Conservation (phyloP, 1,139 yeast genomes). For the Lodderomyces metapsilosis region DNA sequence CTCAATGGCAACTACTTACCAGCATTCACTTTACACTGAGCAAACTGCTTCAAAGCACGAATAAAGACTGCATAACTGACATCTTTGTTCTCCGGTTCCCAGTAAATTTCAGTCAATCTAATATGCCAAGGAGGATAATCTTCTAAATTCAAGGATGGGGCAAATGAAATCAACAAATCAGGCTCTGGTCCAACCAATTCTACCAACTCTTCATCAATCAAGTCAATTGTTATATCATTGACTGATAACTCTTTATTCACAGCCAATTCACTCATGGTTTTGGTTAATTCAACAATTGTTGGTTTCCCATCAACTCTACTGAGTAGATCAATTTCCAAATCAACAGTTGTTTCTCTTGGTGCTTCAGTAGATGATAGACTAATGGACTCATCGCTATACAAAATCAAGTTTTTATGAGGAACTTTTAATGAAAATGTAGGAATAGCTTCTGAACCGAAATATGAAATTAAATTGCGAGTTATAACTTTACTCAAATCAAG, state of each 20-base stretch:
- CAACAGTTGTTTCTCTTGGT: constrained; percentile 23
- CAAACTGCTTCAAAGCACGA: constrained; percentile 76
- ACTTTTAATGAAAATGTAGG: constrained; percentile 62
- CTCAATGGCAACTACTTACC: constrained; percentile 68
- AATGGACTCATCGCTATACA: constrained; percentile 29
- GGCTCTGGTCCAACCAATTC: constrained; percentile 89
- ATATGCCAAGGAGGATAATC: constrained; percentile 99
- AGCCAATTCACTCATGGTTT: constrained; percentile 79
- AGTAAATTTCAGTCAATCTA: constrained; percentile 82
- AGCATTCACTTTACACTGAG: constrained; percentile 80
- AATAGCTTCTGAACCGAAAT: constrained; percentile 69
- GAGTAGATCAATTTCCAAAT: constrained; percentile 64
- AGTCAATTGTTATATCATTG: constrained; percentile 67
- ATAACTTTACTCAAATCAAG: constrained; percentile 61
- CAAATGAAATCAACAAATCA: constrained; percentile 78
- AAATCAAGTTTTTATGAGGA: constrained; percentile 58
- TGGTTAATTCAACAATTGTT: constrained; percentile 83
- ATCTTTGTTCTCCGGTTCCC: constrained; percentile 80
- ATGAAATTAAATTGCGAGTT: constrained; percentile 58
- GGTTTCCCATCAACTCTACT: constrained; percentile 85
- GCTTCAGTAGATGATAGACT: constrained; percentile 14
- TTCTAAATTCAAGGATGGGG: constrained; percentile 83
- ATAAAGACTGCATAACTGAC: constrained; percentile 85
- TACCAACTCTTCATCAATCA: constrained; percentile 71
- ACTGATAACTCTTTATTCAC: constrained; percentile 58